Percentiles rank a stretch among this genome's conserved stretches.
These are phyloP conservation scores for Coemansia reversa DNA, from an alignment of 192 early-diverging fungal species.

Conservation along the genomic window DNA sequence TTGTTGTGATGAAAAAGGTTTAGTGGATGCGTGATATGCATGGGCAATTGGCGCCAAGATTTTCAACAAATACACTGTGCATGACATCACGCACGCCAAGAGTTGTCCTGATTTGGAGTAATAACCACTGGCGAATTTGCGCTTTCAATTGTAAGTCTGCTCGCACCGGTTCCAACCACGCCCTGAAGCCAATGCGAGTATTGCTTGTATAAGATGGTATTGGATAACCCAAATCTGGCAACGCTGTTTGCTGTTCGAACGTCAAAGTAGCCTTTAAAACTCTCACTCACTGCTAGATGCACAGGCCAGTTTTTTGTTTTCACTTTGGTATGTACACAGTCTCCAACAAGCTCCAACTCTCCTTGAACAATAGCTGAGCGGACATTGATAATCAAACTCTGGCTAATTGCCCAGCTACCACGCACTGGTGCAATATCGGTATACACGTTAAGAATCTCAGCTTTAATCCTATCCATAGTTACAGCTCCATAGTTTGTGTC, in stretches of 20 bases:
- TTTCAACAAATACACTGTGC: not conserved
- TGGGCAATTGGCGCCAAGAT: not conserved
- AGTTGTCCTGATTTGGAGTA: too few relatives aligned
- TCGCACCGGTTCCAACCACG: constrained; percentile 10
- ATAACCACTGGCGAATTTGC: constrained; percentile 19
- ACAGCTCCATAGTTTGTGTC: constrained; percentile 11
- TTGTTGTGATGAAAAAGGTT: not conserved
- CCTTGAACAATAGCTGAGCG: constrained; percentile 26
- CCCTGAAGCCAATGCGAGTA: constrained; percentile 20
- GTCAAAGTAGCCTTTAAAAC: constrained; percentile 27
- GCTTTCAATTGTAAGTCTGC: constrained; percentile 18
- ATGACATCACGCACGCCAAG: not conserved
- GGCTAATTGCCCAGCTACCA: constrained; percentile 23
- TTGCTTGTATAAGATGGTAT: constrained; percentile 4
- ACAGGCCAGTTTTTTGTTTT: constrained; percentile 24
- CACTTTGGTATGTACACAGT: constrained; percentile 6
- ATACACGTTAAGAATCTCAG: constrained; percentile 12
- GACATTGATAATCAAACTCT: constrained; percentile 9
- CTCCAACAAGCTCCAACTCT: not conserved
- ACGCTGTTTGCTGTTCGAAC: constrained; percentile 26
- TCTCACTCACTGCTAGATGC: constrained; percentile 13
- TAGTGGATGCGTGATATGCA: not conserved
- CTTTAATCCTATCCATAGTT: constrained; percentile 10
- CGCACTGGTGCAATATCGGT: constrained; percentile 12
- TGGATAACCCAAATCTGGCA: constrained; percentile 15